Evolutionary conservation across 345 rosid genomes (phyloP).

Genomic region (Euphorbia tirucalli): DNA sequence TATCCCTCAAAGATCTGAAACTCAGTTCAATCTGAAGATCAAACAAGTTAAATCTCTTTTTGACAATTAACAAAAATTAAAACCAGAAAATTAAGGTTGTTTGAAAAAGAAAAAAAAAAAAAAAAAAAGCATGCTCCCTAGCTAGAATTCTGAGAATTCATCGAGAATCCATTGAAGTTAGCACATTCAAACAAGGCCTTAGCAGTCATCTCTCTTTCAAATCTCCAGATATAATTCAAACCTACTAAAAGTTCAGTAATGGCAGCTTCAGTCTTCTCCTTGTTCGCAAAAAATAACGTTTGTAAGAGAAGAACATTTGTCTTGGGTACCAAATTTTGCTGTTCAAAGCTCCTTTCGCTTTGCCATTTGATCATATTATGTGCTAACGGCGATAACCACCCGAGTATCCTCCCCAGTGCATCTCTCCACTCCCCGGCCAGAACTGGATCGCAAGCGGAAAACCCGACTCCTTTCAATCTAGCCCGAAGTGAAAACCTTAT

Average conservation of each 20-base stretch:
- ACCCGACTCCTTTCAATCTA: conserved; percentile 72
- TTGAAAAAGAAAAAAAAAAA: neutral
- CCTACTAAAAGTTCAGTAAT: conserved; percentile 92
- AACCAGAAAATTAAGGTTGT: conserved; percentile 2
- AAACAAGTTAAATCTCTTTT: conserved; percentile 27
- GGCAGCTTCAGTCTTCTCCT: conserved; percentile 88
- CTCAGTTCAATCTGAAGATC: conserved; percentile 36
- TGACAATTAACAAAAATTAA: too few relatives aligned
- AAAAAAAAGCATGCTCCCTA: conserved; percentile 4
- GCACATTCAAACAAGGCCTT: conserved; percentile 70
- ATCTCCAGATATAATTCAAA: conserved; percentile 92
- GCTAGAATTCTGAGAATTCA: conserved; percentile 38
- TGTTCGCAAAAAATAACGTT: conserved; percentile 74
- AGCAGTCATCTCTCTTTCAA: conserved; percentile 93
- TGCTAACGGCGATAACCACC: conserved; percentile 86
- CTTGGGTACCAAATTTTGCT: conserved; percentile 46
- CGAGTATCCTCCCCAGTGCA: conserved; percentile 69
- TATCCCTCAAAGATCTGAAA: conserved; percentile 31
- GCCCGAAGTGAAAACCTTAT: conserved; percentile 58
- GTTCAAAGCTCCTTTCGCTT: conserved; percentile 91
- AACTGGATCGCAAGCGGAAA: conserved; percentile 62
- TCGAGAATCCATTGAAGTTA: conserved; percentile 38
- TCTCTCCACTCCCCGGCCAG: conserved; percentile 86
- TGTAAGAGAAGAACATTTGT: conserved; percentile 70
- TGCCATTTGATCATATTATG: conserved; percentile 99